phyloP scores from a whole-genome alignment of 1,284 basidiomycete genomes.

The Rhodofomes roseus region DNA sequence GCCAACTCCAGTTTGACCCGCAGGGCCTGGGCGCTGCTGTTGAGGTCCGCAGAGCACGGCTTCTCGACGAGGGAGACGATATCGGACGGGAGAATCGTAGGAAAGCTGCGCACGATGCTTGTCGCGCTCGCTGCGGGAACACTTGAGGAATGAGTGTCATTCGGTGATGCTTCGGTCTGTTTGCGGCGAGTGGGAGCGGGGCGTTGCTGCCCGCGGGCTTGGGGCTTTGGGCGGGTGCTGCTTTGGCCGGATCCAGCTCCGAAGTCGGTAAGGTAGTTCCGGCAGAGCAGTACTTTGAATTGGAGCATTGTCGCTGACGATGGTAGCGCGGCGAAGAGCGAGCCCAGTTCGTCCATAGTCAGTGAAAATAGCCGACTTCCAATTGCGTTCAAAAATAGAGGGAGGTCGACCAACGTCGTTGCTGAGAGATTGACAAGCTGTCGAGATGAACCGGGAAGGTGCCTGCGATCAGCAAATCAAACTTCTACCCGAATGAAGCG shows the following conservation, averaged over 20 bases:
- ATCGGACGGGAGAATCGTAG: conserved; percentile 27
- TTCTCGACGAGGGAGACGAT: conserved; percentile 31
- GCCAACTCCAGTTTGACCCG: conserved; percentile 46
- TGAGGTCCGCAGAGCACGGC: conserved; percentile 13
- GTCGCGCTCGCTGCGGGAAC: conserved; percentile 8
- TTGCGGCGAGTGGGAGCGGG: conserved; percentile 12
- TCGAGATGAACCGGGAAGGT: neutral
- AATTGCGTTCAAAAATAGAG: conserved; percentile 45
- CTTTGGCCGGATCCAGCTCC: conserved; percentile 1
- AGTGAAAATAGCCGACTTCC: conserved; percentile 41
- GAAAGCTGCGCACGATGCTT: conserved; percentile 23
- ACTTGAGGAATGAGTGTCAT: conserved; percentile 5
- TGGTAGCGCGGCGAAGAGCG: conserved; percentile 40
- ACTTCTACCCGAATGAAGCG: neutral
- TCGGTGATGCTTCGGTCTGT: neutral
- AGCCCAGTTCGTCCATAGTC: conserved; percentile 29
- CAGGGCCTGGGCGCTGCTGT: conserved; percentile 11
- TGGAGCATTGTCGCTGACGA: conserved; percentile 34
- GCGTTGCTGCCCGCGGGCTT: conserved; percentile 22
- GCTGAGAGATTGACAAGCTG: conserved; percentile 55
- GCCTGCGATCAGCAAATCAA: neutral
- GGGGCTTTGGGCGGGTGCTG: conserved; percentile 27
- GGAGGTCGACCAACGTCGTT: conserved; percentile 44
- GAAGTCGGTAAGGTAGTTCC: conserved; percentile 27
- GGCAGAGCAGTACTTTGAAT: conserved; percentile 50